These are phyloP conservation scores for Lasiosphaeria miniovina DNA, from an alignment of 495 filamentous ascomycete species.

Conservation along the genomic window DNA sequence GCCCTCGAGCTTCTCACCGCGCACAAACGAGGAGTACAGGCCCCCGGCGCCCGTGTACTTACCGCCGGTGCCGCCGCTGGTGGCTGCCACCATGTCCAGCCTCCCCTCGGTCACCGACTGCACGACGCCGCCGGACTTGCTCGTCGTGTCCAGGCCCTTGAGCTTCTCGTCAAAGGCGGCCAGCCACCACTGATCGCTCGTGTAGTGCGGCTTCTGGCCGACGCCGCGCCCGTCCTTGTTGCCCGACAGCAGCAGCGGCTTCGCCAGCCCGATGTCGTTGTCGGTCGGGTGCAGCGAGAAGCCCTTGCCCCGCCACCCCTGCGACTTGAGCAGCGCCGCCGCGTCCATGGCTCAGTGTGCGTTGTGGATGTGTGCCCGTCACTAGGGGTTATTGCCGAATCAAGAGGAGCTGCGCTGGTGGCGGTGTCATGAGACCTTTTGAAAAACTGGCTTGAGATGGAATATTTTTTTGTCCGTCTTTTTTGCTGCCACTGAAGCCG, in stretches of 20 bases:
- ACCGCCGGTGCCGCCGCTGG: constrained; percentile 33
- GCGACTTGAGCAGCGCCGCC: constrained; percentile 54
- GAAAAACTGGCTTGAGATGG: no score
- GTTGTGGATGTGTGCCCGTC: not conserved
- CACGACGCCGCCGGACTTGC: constrained; percentile 41
- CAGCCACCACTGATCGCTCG: constrained; percentile 76
- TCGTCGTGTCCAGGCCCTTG: constrained; percentile 61
- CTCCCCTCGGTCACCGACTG: constrained; percentile 50
- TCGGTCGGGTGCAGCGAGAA: constrained; percentile 67
- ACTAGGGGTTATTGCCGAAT: not conserved
- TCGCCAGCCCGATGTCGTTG: constrained; percentile 62
- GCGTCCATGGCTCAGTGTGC: constrained; percentile 24
- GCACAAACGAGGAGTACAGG: constrained; percentile 79
- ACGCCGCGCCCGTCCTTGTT: constrained; percentile 69
- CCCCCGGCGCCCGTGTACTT: constrained; percentile 53
- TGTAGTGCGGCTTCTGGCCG: constrained; percentile 61
- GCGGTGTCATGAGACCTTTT: not conserved
- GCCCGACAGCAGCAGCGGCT: constrained; percentile 64
- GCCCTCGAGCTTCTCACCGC: constrained; percentile 68
- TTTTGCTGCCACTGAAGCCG: no score
- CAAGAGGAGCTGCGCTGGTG: not conserved
- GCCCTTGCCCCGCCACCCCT: constrained; percentile 77
- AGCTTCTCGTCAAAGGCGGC: constrained; percentile 76
- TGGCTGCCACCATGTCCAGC: constrained; percentile 43
- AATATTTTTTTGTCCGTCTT: no score